Evolutionary conservation across 225 moss, liverwort and hornwort species (phyloP).

Genomic region (Bryoerythrophyllum caledonicum): DNA sequence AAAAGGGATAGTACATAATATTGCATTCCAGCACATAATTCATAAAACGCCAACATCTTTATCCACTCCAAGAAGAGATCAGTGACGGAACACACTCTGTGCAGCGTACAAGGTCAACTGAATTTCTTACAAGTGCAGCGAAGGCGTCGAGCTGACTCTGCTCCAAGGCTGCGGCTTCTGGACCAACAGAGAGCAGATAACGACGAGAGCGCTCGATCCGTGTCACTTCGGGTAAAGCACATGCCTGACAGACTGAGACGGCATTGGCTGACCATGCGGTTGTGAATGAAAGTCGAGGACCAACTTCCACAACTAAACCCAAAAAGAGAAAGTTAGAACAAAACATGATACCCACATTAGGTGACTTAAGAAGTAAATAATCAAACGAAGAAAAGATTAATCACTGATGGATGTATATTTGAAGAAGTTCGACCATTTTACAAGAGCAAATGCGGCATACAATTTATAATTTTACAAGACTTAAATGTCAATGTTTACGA

Average conservation of each 20-base stretch:
- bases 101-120: background rate
- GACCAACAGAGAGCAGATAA: constrained; percentile 63
- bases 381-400: no score
- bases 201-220: constrained; percentile 94
- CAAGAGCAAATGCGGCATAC: background rate
- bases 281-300: constrained; percentile 94
- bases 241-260: constrained; percentile 84
- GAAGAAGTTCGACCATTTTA: background rate
- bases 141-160: constrained; percentile 67
- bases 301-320: constrained; percentile 85
- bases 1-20: background rate
- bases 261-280: constrained; percentile 99
- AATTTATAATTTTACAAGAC: background rate
- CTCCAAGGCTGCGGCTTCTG: constrained; percentile 54
- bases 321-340: constrained; percentile 1
- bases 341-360: background rate
- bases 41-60: background rate
- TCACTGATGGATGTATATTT: no score
- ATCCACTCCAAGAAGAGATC: background rate
- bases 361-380: background rate
- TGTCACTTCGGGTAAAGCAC: constrained; percentile 84
- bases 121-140: constrained; percentile 62
- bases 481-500: constrained; percentile 17
- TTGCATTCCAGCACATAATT: constrained; percentile 7
- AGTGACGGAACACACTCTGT: constrained; percentile 5